Conservation (phyloP, 805 yeast species). For the Pichia cephalocereana region DNA sequence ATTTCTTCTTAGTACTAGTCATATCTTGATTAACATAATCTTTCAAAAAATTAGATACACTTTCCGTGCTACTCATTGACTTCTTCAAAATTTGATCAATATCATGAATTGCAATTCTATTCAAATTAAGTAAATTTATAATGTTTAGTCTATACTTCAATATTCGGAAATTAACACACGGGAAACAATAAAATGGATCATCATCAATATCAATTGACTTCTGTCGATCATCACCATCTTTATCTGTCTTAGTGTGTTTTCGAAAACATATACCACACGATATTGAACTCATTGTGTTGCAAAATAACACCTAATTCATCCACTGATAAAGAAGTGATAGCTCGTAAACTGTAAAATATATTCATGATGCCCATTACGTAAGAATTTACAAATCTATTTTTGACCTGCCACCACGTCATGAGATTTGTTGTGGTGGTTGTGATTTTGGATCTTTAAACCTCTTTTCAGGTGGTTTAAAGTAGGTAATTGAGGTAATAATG, state of each 20-base stretch:
- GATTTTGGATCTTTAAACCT: too few species aligned
- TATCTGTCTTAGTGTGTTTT: not conserved
- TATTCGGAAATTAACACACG: constrained; percentile 21
- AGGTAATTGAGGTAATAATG: too few species aligned
- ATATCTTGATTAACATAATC: constrained; percentile 10
- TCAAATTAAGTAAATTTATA: constrained; percentile 14
- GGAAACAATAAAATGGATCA: constrained; percentile 15
- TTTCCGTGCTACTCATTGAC: constrained; percentile 3
- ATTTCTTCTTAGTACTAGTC: not conserved
- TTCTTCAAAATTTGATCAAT: not conserved
- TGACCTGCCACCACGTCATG: too few species aligned
- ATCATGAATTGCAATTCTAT: constrained; percentile 1
- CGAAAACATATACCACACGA: constrained; percentile 15
- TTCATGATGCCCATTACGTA: too few species aligned
- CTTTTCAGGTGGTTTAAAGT: too few species aligned
- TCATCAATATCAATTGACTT: not conserved
- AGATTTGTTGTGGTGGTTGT: too few species aligned
- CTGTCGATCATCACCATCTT: not conserved
- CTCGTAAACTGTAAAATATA: too few species aligned
- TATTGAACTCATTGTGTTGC: not conserved
- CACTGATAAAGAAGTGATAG: too few species aligned
- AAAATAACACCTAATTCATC: too few species aligned
- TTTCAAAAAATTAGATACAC: constrained; percentile 12
- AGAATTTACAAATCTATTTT: too few species aligned
- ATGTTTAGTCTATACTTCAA: constrained; percentile 17